A percentile compares a stretch with the other conserved stretches of the same genome.
Conservation (phyloP, 164 flowering plant species). For the Protea cynaroides region DNA sequence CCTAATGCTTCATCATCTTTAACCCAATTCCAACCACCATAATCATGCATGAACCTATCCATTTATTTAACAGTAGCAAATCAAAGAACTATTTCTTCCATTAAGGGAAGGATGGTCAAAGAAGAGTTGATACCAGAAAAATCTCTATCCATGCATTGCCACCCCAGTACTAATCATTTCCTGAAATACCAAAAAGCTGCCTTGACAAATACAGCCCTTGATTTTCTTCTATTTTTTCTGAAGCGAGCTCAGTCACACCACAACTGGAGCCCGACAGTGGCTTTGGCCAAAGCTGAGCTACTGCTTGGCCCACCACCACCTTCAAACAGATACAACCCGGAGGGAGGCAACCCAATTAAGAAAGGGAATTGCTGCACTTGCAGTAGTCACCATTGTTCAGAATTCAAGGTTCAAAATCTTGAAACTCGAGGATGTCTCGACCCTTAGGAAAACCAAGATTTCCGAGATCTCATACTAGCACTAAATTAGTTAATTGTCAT, state of each 20-base stretch:
- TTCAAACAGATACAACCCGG: conserved; percentile 31
- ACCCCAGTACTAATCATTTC: conserved; percentile 34
- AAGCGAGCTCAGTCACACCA: conserved; percentile 20
- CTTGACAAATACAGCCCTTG: conserved; percentile 38
- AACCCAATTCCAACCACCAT: too few species aligned
- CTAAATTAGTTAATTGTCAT: too few species aligned
- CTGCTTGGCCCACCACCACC: conserved; percentile 21
- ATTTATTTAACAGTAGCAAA: too few species aligned
- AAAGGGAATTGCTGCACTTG: conserved; percentile 43
- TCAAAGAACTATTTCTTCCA: too few species aligned
- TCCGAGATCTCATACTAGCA: too few species aligned
- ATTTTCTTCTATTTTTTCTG: conserved; percentile 61
- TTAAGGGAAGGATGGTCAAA: conserved; percentile 41
- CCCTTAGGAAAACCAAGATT: too few species aligned
- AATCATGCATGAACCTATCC: too few species aligned
- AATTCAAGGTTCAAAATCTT: too few species aligned
- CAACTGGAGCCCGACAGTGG: conserved; percentile 19
- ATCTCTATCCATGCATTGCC: conserved; percentile 56
- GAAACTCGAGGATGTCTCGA: too few species aligned
- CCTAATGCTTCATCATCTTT: too few species aligned
- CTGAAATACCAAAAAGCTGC: conserved; percentile 36
- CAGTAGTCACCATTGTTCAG: conserved; percentile 46
- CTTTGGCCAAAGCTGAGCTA: conserved; percentile 20
- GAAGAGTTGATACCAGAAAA: conserved; percentile 52
- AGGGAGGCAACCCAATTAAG: conserved; percentile 30